These are phyloP conservation scores for Fusarium papillatum DNA, from an alignment of 2,329 filamentous ascomycete genomes.

Conservation along the genomic window DNA sequence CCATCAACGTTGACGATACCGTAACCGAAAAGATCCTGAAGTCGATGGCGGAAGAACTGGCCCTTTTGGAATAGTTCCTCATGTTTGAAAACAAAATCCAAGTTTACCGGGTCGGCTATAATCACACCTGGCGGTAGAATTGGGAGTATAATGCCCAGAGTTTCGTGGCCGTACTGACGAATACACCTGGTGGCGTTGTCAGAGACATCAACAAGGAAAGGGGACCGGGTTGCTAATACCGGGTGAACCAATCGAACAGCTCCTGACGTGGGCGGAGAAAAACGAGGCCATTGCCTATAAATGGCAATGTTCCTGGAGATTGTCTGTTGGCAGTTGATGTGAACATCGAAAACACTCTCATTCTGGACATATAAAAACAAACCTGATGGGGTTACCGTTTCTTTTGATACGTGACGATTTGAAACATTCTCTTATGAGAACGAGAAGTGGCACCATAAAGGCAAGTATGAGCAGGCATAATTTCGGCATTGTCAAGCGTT, in stretches of 20 bases:
- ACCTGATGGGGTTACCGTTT: neutral
- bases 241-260: neutral
- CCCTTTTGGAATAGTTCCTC: slow-evolving; percentile 9
- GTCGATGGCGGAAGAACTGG: neutral
- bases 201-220: neutral
- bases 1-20: slow-evolving; percentile 12
- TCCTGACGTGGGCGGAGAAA: neutral
- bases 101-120: neutral
- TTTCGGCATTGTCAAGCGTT: neutral
- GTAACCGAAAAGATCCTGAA: slow-evolving; percentile 9
- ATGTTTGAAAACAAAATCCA: neutral
- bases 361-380: neutral
- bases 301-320: neutral
- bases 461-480: neutral
- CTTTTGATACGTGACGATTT: neutral
- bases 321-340: neutral
- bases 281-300: neutral
- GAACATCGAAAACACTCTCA: neutral
- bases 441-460: neutral
- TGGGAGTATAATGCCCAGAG: neutral
- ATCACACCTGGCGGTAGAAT: neutral
- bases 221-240: neutral
- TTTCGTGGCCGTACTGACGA: neutral
- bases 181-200: neutral
- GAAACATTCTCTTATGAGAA: neutral